Evolutionary conservation across 192 early-diverging fungal genomes (phyloP), one percentile per base, ranked within the genome.

Genomic region (Entomortierella beljakovae): DNA sequence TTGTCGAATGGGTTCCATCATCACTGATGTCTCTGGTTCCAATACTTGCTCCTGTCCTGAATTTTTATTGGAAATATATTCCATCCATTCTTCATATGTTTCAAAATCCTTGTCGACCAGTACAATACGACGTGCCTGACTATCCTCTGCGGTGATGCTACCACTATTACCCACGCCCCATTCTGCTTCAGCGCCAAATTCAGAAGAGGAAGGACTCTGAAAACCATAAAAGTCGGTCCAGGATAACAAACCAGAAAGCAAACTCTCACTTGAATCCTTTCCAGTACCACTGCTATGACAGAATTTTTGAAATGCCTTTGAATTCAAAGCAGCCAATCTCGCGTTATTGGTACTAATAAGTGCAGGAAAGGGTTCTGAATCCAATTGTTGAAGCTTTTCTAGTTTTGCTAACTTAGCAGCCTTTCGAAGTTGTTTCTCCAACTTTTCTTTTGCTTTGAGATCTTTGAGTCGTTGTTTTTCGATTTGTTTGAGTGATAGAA

Each of bases 341-440:
- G 72, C 72, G 37, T 68, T 75, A 31, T 75, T 75, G 31, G 72
- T 68, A 11, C 64, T 62, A 10, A 75, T 75, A 16, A 75, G 34
- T 4, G 49, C 57, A n/a, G 64, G 72, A 53, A 68, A 75, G 5
- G 64, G 64, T 20, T 75, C 72, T 7, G 35, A 28, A 13, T 68
- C 59, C 23, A 56, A 15, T 25, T 59, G 57, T 22, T 57, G 61
- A 25, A 56, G 9, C 25, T 40, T 29, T 42, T 51, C 23, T 25
- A 59, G 16, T 50, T 68, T 68, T 9, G 22, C 48, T 2, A n/a
- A n/a, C n/a, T n/a, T n/a, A n/a, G n/a, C n/a, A 26, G 28, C n/a
- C 57, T 67, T 48, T 32, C 43, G 4, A 15, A 53, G 23, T 58
- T 18, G 38, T 33, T 58, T 58, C 34, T 68, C 33, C 25, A 54